phyloP scores from a whole-genome alignment of 345 rosid species.

The Eucalyptus regnans region DNA sequence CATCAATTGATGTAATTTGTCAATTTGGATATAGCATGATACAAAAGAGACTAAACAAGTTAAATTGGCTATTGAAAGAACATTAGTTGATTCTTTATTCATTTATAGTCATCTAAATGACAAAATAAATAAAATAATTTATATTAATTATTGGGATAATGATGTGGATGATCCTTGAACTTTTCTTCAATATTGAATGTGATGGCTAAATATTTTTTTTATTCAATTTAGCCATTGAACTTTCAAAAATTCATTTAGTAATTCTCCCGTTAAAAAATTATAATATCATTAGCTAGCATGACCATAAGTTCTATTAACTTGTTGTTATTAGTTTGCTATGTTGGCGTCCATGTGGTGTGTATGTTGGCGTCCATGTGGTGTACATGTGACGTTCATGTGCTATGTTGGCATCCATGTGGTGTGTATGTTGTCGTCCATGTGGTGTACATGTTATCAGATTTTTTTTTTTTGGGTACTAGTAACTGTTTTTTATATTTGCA shows the following conservation, averaged over 20 bases:
- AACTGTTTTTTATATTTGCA: no score
- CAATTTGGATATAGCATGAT: not conserved
- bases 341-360: not conserved
- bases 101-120: not conserved
- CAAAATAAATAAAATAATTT: no score
- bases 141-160: not conserved
- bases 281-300: not conserved
- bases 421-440: not conserved
- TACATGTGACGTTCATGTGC: no score
- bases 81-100: not conserved
- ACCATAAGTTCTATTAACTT: not conserved
- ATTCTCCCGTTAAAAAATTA: no score
- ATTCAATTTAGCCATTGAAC: not conserved
- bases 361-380: no score
- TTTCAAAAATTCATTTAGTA: no score
- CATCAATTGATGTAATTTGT: not conserved
- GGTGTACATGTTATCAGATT: no score
- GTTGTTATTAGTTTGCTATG: not conserved
- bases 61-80: not conserved
- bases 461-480: no score
- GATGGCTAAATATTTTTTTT: no score
- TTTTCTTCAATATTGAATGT: not conserved
- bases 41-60: not conserved
- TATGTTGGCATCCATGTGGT: not conserved
- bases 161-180: not conserved